Conservation (phyloP, 805 yeast species). For the Zygotorulaspora danielsina region DNA sequence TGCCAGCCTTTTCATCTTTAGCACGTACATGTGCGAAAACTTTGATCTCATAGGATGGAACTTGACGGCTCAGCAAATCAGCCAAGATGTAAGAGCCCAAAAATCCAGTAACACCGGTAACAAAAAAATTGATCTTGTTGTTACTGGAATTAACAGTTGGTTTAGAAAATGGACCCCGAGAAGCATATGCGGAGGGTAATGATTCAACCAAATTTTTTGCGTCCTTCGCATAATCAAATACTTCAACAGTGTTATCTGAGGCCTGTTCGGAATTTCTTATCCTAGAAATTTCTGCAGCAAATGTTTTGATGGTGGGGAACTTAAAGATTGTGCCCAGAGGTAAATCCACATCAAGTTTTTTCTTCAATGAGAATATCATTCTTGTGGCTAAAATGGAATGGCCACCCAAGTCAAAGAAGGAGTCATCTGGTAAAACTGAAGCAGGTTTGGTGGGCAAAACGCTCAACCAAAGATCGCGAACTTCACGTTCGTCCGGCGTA, state of each 20-base stretch:
- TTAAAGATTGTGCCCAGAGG: slow-evolving; percentile 90
- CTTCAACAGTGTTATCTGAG: slow-evolving; percentile 16
- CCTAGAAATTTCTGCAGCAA: slow-evolving; percentile 68
- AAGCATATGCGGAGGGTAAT: slow-evolving; percentile 44
- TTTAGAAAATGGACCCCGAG: slow-evolving; percentile 35
- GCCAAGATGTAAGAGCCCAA: slow-evolving; percentile 84
- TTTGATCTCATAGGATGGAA: slow-evolving; percentile 42
- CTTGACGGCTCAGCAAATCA: slow-evolving; percentile 61
- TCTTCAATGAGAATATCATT: slow-evolving; percentile 90
- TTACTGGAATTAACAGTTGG: slow-evolving; percentile 27
- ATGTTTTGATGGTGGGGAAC: slow-evolving; percentile 75
- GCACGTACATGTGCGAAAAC: slow-evolving; percentile 93
- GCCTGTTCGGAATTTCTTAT: slow-evolving; percentile 46
- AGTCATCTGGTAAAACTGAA: slow-evolving; percentile 68
- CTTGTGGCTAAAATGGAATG: slow-evolving; percentile 95
- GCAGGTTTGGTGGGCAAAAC: slow-evolving; percentile 85
- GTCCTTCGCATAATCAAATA: slow-evolving; percentile 61
- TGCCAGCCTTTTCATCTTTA: slow-evolving; percentile 56
- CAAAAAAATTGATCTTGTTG: slow-evolving; percentile 54
- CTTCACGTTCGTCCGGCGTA: slow-evolving; percentile 57
- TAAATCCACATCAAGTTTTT: slow-evolving; percentile 68
- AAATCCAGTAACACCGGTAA: slow-evolving; percentile 97
- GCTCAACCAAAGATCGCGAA: slow-evolving; percentile 79
- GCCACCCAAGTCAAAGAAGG: slow-evolving; percentile 96
- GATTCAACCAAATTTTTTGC: slow-evolving; percentile 51